A percentile compares a stretch with the other conserved stretches of the same genome.
These are phyloP conservation scores for Pleurotus giganteus DNA, from an alignment of 768 basidiomycete species.

Conservation along the genomic window DNA sequence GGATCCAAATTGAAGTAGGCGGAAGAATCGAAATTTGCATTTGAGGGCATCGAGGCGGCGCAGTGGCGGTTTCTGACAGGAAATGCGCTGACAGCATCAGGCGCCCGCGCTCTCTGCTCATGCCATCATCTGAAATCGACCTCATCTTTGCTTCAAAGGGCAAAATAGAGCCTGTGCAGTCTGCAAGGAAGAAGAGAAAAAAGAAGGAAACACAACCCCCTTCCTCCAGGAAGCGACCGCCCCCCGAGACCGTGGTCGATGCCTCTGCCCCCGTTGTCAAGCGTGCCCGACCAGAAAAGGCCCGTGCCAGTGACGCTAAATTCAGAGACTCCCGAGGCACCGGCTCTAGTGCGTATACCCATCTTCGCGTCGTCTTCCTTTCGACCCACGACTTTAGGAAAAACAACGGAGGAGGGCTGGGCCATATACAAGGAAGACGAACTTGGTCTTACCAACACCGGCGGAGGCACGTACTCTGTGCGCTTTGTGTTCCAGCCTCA, in stretches of 20 bases:
- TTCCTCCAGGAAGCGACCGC: constrained; percentile 34
- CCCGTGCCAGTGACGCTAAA: constrained; percentile 37
- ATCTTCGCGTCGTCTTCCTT: neutral
- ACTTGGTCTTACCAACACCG: constrained; percentile 62
- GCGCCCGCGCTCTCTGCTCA: constrained; percentile 13
- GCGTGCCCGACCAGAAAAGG: constrained; percentile 32
- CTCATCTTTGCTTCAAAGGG: constrained; percentile 70
- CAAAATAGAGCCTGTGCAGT: constrained; percentile 24
- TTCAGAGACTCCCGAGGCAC: constrained; percentile 79
- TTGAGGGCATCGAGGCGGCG: constrained; percentile 21
- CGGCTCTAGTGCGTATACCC: constrained; percentile 54
- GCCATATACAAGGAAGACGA: constrained; percentile 81
- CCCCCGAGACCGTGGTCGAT: constrained; percentile 65
- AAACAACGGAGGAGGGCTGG: constrained; percentile 79
- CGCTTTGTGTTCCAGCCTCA: constrained; percentile 18
- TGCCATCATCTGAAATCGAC: constrained; percentile 78
- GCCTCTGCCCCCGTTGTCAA: constrained; percentile 46
- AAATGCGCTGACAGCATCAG: constrained; percentile 31
- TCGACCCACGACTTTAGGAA: constrained; percentile 45
- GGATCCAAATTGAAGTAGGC: constrained; percentile 58
- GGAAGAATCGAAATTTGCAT: constrained; percentile 27
- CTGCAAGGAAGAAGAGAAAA: constrained; percentile 45
- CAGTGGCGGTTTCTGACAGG: constrained; percentile 21
- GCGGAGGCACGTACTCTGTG: constrained; percentile 58
- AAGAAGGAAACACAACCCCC: constrained; percentile 32